Conservation (phyloP, 163 green algal species). For the Picocystis sp. region DNA sequence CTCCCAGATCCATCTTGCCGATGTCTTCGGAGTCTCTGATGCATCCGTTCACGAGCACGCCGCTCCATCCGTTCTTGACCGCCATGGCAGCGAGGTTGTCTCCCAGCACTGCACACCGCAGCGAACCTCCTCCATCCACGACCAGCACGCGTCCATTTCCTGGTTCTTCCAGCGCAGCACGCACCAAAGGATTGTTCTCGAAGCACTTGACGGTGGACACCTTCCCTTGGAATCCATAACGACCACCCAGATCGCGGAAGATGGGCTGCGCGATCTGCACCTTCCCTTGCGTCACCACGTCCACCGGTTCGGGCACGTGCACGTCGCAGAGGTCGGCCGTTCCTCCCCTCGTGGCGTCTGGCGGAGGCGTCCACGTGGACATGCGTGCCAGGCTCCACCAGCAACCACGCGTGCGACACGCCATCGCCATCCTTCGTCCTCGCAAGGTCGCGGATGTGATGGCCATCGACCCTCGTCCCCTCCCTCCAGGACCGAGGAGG, state of each 20-base stretch:
- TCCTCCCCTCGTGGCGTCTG: slow-evolving; percentile 8
- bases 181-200: slow-evolving; percentile 72
- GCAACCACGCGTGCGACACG: too few species aligned
- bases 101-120: slow-evolving; percentile 78
- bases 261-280: slow-evolving; percentile 48
- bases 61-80: slow-evolving; percentile 78
- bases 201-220: slow-evolving; percentile 62
- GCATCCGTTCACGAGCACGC: slow-evolving; percentile 88
- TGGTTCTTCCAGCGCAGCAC: slow-evolving; percentile 57
- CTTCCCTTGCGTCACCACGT: slow-evolving; percentile 31
- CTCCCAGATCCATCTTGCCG: slow-evolving; percentile 56
- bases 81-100: slow-evolving; percentile 82
- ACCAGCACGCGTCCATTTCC: slow-evolving; percentile 71
- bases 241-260: slow-evolving; percentile 55
- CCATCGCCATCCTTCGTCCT: too few species aligned
- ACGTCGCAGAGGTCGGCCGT: slow-evolving; percentile 58
- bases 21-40: slow-evolving; percentile 84
- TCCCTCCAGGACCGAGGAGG: too few species aligned
- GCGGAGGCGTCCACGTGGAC: slow-evolving; percentile 4
- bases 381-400: too few species aligned
- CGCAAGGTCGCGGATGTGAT: too few species aligned
- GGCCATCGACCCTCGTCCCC: too few species aligned
- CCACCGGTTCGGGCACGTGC: slow-evolving; percentile 56
- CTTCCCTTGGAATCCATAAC: slow-evolving; percentile 45
- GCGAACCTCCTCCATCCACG: slow-evolving; percentile 70